A percentile compares a stretch with the other conserved stretches of the same genome.
These are phyloP conservation scores for Plasmodium cynomolgi DNA, from an alignment of 169 alveolate species.

Conservation along the genomic window DNA sequence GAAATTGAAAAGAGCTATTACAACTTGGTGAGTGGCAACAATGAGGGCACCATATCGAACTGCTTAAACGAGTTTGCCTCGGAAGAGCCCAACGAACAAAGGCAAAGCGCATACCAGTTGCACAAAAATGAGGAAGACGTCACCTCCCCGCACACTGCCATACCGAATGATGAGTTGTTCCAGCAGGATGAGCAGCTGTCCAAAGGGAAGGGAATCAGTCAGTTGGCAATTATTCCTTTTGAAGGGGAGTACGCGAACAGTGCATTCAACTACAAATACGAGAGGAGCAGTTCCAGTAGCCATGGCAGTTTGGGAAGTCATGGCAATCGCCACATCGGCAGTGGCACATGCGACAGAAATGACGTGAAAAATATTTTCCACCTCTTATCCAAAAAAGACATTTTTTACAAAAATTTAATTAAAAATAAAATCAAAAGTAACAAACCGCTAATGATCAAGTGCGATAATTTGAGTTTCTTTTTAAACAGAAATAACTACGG, in stretches of 20 bases:
- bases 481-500: constrained; percentile 9
- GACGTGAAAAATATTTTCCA: constrained; percentile 22
- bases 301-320: background rate
- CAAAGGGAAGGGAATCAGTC: background rate
- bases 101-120: background rate
- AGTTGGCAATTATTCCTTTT: constrained; percentile 47
- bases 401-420: constrained; percentile 13
- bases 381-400: constrained; percentile 31
- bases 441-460: constrained; percentile 37
- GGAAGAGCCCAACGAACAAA: background rate
- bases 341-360: background rate
- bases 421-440: constrained; percentile 13
- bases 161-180: background rate
- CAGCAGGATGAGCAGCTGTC: constrained; percentile 3
- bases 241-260: background rate
- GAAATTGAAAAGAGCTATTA: background rate
- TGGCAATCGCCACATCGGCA: background rate
- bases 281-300: background rate
- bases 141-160: background rate
- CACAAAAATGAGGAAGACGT: background rate
- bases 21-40: background rate
- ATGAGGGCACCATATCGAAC: background rate
- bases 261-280: background rate
- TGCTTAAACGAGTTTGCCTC: background rate
- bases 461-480: constrained; percentile 16